phyloP scores from a whole-genome alignment of 2,329 filamentous ascomycete genomes.

The Fusarium heterosporum region DNA sequence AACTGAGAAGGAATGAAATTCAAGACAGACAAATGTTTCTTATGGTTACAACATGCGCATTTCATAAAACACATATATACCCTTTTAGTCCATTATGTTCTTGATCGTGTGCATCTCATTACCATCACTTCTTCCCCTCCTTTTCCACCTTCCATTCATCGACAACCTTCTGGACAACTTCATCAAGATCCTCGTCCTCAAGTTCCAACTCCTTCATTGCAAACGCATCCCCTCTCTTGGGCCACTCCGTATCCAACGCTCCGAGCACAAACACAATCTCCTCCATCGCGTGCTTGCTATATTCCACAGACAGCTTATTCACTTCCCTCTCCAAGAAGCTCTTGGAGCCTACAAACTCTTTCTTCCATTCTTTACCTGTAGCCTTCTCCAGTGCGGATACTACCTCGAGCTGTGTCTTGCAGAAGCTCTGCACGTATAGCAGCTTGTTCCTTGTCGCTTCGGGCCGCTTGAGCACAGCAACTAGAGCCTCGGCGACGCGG shows the following conservation, averaged over 20 bases:
- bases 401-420: slow-evolving; percentile 61
- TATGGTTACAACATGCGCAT: background rate
- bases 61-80: background rate
- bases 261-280: slow-evolving; percentile 64
- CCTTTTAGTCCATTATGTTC: background rate
- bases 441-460: slow-evolving; percentile 64
- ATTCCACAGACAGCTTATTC: slow-evolving; percentile 54
- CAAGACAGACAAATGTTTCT: no score
- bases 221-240: slow-evolving; percentile 55
- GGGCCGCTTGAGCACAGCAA: slow-evolving; percentile 61
- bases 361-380: slow-evolving; percentile 57
- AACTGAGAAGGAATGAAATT: no score
- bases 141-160: slow-evolving; percentile 36
- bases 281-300: slow-evolving; percentile 53
- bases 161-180: slow-evolving; percentile 54
- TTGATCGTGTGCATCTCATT: background rate
- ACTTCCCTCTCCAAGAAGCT: slow-evolving; percentile 55
- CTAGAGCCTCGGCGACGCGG: slow-evolving; percentile 62
- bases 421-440: slow-evolving; percentile 61
- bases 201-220: slow-evolving; percentile 61
- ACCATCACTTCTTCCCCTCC: slow-evolving; percentile 17
- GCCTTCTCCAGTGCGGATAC: slow-evolving; percentile 63
- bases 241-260: slow-evolving; percentile 62
- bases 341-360: slow-evolving; percentile 52
- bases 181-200: slow-evolving; percentile 60